A percentile compares a stretch with the other conserved stretches of the same genome.
Conservation (phyloP, 2,329 filamentous ascomycete species). For the Aspergillus japonicus region DNA sequence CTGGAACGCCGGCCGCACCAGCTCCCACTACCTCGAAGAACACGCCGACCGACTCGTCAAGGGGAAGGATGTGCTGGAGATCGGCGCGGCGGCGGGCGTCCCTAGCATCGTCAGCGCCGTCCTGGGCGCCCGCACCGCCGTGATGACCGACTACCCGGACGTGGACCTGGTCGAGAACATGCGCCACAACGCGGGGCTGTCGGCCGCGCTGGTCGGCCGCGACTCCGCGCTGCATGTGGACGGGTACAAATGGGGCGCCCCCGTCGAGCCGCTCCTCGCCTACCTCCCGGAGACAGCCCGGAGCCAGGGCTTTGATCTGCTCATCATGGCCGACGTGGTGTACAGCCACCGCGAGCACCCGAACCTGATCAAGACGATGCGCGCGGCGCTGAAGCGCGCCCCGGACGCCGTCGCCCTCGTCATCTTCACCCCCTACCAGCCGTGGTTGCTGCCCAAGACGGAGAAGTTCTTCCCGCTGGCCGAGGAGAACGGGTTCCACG, state of each 20-base stretch:
- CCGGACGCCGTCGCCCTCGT: conserved; percentile 68
- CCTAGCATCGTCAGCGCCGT: conserved; percentile 75
- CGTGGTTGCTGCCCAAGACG: conserved; percentile 84
- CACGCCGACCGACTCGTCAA: conserved; percentile 60
- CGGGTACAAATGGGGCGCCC: conserved; percentile 82
- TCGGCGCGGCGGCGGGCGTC: conserved; percentile 84
- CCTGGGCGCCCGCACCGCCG: conserved; percentile 65
- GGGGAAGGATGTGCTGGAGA: conserved; percentile 73
- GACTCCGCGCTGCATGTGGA: conserved; percentile 54
- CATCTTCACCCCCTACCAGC: conserved; percentile 92
- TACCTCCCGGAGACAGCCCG: conserved; percentile 50
- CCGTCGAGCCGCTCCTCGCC: conserved; percentile 58
- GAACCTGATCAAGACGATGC: conserved; percentile 72
- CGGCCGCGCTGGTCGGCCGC: conserved; percentile 46
- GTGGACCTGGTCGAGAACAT: conserved; percentile 78
- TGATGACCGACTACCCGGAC: conserved; percentile 89
- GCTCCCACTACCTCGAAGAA: conserved; percentile 75
- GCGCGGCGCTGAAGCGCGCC: conserved; percentile 60
- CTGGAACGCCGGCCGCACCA: conserved; percentile 83
- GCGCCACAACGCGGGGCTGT: conserved; percentile 67
- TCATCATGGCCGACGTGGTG: conserved; percentile 84
- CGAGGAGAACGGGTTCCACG: conserved; percentile 66
- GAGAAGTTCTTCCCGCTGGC: conserved; percentile 82
- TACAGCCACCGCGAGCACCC: conserved; percentile 88
- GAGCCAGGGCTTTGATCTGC: conserved; percentile 64